Base-by-base conservation (phyloP, 2,329 filamentous ascomycete species). In the Paecilomyces sp. region DNA sequence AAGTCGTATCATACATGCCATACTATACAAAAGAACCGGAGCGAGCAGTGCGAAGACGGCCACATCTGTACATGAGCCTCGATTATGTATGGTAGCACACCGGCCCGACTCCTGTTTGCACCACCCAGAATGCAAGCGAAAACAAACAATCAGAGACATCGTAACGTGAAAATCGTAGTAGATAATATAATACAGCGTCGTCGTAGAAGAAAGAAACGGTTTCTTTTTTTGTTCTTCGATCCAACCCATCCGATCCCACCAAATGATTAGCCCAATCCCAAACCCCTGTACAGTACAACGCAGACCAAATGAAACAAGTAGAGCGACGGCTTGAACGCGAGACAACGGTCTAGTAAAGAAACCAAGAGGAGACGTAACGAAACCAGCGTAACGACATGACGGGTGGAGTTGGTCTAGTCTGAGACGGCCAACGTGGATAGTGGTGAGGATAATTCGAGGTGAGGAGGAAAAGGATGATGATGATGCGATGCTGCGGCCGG, bases 121-220 rank as follows among this genome's bases (percentile, higher is more conserved):
- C 60, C 58, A 50, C 58, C 61, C 64, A 62, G 63, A 61, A 60
- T 55, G 34, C 55, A 54, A 34, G 52, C 13, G 18, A 60, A 28
- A 18, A 58, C 56, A 56, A 36, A 4, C 25, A 58, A 59, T 54
- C 57, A 56, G 61, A 57, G 57, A 63, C 58, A 58, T 61, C 51
- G 56, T 34, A 58, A 60, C 63, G 60, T 65, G 61, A 59, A 59
- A 54, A 59, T 64, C 62, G 53, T 61, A 62, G 57, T 28, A 28
- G 25, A 61, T n/a, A 34, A 61, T 65, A 65, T 65, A 57, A 59
- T 66, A 66, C 63, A 66, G 58, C 61, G 56, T 61, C 18, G 51
- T 53, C 51, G 28, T 30, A 7, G 22, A 15, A 53, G 3, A 53
- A 28, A 24, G 8, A 22, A 53, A 53, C 41, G n/a, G 18, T 47